Percentiles rank a stretch among this genome's conserved stretches.
phyloP scores from a whole-genome alignment of 2,329 filamentous ascomycete species.

The Monosporascus cannonballus region DNA sequence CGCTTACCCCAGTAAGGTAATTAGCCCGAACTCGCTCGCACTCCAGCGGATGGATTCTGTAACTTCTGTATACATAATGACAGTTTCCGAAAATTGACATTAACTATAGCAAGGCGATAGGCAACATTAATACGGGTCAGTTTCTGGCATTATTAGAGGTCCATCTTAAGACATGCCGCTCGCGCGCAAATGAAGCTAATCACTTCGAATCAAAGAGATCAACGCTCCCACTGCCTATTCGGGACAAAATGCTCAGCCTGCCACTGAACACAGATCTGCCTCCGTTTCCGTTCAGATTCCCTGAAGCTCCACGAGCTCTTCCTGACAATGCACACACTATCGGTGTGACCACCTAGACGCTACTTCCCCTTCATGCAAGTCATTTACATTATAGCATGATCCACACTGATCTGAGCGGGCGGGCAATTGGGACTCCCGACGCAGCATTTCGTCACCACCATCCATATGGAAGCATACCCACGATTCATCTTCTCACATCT shows the following conservation, averaged over 20 bases:
- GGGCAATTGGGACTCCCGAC: background rate
- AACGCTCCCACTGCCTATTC: background rate
- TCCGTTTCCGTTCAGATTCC: background rate
- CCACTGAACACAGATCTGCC: background rate
- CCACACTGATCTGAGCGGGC: background rate
- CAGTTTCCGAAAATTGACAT: too few species aligned
- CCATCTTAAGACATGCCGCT: background rate
- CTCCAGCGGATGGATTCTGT: too few species aligned
- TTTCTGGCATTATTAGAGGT: background rate
- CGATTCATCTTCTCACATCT: too few species aligned
- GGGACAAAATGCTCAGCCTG: background rate
- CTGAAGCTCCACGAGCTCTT: background rate
- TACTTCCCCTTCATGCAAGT: background rate
- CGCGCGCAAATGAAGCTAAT: background rate
- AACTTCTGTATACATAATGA: too few species aligned
- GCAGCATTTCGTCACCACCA: too few species aligned
- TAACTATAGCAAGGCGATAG: too few species aligned
- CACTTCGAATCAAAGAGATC: background rate
- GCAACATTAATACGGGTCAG: background rate
- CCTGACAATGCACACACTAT: background rate
- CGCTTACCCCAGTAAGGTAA: too few species aligned
- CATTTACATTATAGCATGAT: background rate
- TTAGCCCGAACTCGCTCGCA: too few species aligned
- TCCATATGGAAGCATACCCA: too few species aligned
- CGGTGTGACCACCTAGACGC: background rate